Evolutionary conservation across 768 basidiomycete genomes (phyloP).

Genomic region (Auriculariales sp.): DNA sequence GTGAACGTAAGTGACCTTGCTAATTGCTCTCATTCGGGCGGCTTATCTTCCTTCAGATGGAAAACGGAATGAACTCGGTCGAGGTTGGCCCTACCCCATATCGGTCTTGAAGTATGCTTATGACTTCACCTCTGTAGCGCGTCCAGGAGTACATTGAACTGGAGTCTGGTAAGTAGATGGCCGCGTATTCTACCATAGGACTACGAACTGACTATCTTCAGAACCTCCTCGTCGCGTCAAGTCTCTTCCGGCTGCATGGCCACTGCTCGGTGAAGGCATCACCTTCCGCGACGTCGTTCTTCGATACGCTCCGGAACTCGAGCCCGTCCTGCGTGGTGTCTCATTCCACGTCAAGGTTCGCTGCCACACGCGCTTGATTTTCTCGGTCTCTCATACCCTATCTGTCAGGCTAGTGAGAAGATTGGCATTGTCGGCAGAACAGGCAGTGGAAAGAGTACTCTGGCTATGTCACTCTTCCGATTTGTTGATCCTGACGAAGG

Average conservation of each 20-base stretch:
- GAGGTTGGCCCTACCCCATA: too few relatives aligned
- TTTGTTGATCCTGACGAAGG: conserved; percentile 54
- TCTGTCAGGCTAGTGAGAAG: conserved; percentile 35
- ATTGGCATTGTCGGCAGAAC: conserved; percentile 25
- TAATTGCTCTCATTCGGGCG: neutral
- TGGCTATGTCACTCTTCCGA: conserved; percentile 43
- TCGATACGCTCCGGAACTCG: conserved; percentile 47
- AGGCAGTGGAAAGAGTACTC: conserved; percentile 20
- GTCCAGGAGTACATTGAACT: neutral
- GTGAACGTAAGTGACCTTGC: neutral
- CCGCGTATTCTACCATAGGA: neutral
- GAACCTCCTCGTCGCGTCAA: neutral
- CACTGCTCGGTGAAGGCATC: neutral
- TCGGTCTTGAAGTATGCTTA: too few relatives aligned
- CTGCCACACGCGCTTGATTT: neutral
- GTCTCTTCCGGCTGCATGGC: neutral
- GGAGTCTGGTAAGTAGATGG: conserved; percentile 9
- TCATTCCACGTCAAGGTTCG: conserved; percentile 37
- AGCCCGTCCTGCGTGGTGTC: conserved; percentile 39
- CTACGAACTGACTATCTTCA: neutral
- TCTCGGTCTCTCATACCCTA: too few relatives aligned
- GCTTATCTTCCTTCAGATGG: neutral
- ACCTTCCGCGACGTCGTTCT: conserved; percentile 40
- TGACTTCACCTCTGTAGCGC: conserved; percentile 44
- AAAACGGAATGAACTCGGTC: neutral